Evolutionary conservation across 345 rosid genomes (phyloP).

Genomic region (Streptanthus diversifolius): DNA sequence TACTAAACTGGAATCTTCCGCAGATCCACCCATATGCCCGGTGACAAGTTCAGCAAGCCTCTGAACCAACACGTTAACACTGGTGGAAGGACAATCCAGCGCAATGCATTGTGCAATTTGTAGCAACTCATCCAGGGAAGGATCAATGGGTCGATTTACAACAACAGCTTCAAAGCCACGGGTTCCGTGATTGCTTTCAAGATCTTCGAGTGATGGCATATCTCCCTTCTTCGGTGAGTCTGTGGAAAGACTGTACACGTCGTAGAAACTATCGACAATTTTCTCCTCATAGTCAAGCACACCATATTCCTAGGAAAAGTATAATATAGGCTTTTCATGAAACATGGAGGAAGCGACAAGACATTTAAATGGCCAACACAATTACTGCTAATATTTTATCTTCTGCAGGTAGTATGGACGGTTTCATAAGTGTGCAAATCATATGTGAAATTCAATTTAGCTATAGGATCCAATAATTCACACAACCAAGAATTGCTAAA

Average conservation of each 20-base stretch:
- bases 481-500: background rate
- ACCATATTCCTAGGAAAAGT: constrained; percentile 64
- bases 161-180: constrained; percentile 81
- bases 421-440: too few relatives aligned
- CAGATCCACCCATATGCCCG: constrained; percentile 97
- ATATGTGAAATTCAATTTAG: background rate
- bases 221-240: constrained; percentile 59
- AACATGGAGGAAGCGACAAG: too few relatives aligned
- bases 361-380: background rate
- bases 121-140: constrained; percentile 69
- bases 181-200: constrained; percentile 65
- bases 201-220: constrained; percentile 81
- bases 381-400: background rate
- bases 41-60: constrained; percentile 90
- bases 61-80: constrained; percentile 66
- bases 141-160: constrained; percentile 70
- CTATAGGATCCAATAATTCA: background rate
- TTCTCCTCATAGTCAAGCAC: constrained; percentile 94
- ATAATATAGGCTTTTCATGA: background rate
- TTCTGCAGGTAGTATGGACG: background rate
- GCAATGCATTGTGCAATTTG: constrained; percentile 80
- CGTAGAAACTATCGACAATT: constrained; percentile 94
- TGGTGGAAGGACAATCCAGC: constrained; percentile 62
- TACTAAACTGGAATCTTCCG: constrained; percentile 81
- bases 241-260: constrained; percentile 62